phyloP scores from a whole-genome alignment of 805 yeast genomes.

The Soucietia sequanensis region DNA sequence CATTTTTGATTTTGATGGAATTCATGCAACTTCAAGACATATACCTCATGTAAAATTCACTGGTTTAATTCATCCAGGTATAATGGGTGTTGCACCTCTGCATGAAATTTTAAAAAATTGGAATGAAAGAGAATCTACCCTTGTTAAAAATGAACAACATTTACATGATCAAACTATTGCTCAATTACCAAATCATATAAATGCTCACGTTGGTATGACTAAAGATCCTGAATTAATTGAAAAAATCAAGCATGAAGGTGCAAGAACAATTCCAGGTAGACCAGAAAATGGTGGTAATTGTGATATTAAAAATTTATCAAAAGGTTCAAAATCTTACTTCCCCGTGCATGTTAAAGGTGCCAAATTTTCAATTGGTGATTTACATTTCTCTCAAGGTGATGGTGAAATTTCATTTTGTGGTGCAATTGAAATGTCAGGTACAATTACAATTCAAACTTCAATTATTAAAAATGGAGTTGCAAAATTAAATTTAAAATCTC shows the following conservation, averaged over 20 bases:
- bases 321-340: constrained; percentile 49
- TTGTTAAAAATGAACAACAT: constrained; percentile 33
- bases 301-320: constrained; percentile 49
- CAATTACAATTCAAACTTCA: constrained; percentile 40
- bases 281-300: constrained; percentile 57
- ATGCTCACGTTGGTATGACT: constrained; percentile 43
- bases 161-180: constrained; percentile 37
- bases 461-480: constrained; percentile 44
- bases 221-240: constrained; percentile 28
- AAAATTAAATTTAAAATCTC: constrained; percentile 40
- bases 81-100: constrained; percentile 51
- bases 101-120: constrained; percentile 41
- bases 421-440: constrained; percentile 53
- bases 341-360: constrained; percentile 51
- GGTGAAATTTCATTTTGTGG: constrained; percentile 56
- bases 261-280: constrained; percentile 52
- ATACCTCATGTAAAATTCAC: constrained; percentile 50
- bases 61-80: constrained; percentile 52
- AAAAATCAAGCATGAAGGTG: constrained; percentile 41
- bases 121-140: constrained; percentile 41
- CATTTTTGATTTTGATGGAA: constrained; percentile 52
- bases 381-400: constrained; percentile 54
- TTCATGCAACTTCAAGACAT: constrained; percentile 48
- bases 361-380: constrained; percentile 47
- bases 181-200: constrained; percentile 33